A percentile compares a stretch with the other conserved stretches of the same genome.
phyloP scores from a whole-genome alignment of 306 rosid species.

The Castanopsis chinensis region DNA sequence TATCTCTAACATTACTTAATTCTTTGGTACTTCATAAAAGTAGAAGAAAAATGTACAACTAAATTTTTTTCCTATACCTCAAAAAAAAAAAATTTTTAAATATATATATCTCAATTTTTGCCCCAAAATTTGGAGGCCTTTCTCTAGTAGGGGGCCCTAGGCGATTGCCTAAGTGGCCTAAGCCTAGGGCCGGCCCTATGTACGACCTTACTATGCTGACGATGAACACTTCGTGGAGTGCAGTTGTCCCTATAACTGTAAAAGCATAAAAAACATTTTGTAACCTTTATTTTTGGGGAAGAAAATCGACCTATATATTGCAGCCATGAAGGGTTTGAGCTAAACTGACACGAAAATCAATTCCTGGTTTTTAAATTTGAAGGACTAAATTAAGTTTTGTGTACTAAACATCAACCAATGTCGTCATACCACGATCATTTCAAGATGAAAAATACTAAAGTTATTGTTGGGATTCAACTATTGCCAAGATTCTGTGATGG shows the following conservation, averaged over 20 bases:
- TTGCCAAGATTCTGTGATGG: no score
- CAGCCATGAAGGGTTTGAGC: conserved; percentile 36
- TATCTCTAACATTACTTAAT: no score
- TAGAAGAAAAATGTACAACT: no score
- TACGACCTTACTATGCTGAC: conserved; percentile 19
- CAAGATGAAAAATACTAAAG: not conserved
- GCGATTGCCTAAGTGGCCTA: no score
- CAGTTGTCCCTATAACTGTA: conserved; percentile 35
- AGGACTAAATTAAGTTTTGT: conserved; percentile 20
- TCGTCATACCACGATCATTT: conserved; percentile 16
- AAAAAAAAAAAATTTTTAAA: no score
- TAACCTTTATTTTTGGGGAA: conserved; percentile 43
- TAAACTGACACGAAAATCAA: conserved; percentile 23
- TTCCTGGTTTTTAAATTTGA: conserved; percentile 26
- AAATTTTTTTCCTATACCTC: no score
- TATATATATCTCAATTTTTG: no score
- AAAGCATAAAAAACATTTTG: conserved; percentile 11
- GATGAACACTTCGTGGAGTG: conserved; percentile 21
- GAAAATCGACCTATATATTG: conserved; percentile 20
- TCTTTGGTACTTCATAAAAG: no score
- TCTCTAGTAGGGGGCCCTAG: no score
- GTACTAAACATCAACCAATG: conserved; percentile 10
- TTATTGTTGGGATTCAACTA: no score
- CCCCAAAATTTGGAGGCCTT: no score
- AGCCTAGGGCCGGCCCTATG: no score